A percentile compares a stretch with the other conserved stretches of the same genome.
Conservation (phyloP, 2,329 filamentous ascomycete species). For the Pyricularia grisea region DNA sequence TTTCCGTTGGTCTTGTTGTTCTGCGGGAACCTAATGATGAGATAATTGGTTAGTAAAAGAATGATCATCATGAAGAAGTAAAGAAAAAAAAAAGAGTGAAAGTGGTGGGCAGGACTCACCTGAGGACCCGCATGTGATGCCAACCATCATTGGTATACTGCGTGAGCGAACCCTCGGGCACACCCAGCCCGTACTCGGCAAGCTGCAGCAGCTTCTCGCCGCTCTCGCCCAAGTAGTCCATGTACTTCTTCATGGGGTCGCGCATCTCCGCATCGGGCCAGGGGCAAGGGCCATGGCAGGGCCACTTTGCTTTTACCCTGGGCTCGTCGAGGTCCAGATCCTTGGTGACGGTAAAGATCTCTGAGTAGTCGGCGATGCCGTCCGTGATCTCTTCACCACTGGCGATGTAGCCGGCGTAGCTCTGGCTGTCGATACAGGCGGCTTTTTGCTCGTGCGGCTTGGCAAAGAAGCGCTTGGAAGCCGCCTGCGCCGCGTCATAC, state of each 20-base stretch:
- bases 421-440: conserved; percentile 31
- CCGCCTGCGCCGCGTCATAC: conserved; percentile 24
- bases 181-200: conserved; percentile 32
- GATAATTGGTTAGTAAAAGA: background rate
- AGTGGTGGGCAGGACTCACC: conserved; percentile 19
- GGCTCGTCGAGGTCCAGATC: conserved; percentile 28
- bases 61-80: background rate
- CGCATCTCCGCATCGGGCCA: conserved; percentile 35
- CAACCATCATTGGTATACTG: conserved; percentile 36
- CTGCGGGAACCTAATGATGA: conserved; percentile 19
- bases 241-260: conserved; percentile 28
- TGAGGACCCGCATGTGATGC: conserved; percentile 39
- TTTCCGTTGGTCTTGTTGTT: conserved; percentile 32
- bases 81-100: background rate
- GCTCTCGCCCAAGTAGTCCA: conserved; percentile 26
- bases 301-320: conserved; percentile 31
- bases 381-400: conserved; percentile 38
- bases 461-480: conserved; percentile 29
- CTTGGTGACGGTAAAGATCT: conserved; percentile 43
- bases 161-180: conserved; percentile 29
- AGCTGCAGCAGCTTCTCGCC: conserved; percentile 36
- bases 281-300: conserved; percentile 38
- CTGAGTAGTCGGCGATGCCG: conserved; percentile 39
- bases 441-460: conserved; percentile 26
- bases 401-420: conserved; percentile 38